A percentile compares a stretch with the other conserved stretches of the same genome.
These are phyloP conservation scores for Lactarius evosmus DNA, from an alignment of 768 basidiomycete genomes.

Conservation along the genomic window DNA sequence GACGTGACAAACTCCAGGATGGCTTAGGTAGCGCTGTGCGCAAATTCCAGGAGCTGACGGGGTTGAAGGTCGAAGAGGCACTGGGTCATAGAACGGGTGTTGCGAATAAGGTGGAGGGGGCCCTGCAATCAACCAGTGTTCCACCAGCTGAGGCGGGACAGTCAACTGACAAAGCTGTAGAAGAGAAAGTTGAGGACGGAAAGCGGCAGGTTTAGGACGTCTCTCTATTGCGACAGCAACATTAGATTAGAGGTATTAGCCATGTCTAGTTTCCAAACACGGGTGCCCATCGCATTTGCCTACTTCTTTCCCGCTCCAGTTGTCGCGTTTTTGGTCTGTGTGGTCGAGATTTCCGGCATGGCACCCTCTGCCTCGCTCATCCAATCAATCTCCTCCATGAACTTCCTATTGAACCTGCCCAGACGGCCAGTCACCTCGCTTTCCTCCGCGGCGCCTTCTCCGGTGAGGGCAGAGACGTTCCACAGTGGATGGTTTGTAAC, in stretches of 20 bases:
- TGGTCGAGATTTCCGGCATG: background rate
- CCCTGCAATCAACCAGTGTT: background rate
- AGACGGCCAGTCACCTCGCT: conserved; percentile 70
- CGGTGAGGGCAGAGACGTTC: conserved; percentile 58
- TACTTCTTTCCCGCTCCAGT: conserved; percentile 4
- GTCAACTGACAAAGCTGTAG: background rate
- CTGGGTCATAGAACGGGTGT: conserved; percentile 13
- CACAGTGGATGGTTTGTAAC: conserved; percentile 87
- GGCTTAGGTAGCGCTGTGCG: conserved; percentile 49
- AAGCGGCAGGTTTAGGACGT: background rate
- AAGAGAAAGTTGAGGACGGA: conserved; percentile 6
- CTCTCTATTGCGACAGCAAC: background rate
- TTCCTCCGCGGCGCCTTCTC: conserved; percentile 56
- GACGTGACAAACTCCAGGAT: conserved; percentile 43
- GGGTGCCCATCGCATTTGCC: background rate
- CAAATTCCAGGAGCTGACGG: conserved; percentile 64
- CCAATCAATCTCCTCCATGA: conserved; percentile 49
- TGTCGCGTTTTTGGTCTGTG: conserved; percentile 6
- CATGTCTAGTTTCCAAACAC: conserved; percentile 14
- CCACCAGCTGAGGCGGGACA: conserved; percentile 1
- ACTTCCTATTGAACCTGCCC: conserved; percentile 75
- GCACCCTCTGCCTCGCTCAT: conserved; percentile 26
- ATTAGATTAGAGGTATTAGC: conserved; percentile 21
- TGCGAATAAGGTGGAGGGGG: conserved; percentile 24
- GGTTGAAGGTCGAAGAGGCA: conserved; percentile 47